phyloP scores from a whole-genome alignment of 169 alveolate genomes.

The Cryptosporidium parvum region DNA sequence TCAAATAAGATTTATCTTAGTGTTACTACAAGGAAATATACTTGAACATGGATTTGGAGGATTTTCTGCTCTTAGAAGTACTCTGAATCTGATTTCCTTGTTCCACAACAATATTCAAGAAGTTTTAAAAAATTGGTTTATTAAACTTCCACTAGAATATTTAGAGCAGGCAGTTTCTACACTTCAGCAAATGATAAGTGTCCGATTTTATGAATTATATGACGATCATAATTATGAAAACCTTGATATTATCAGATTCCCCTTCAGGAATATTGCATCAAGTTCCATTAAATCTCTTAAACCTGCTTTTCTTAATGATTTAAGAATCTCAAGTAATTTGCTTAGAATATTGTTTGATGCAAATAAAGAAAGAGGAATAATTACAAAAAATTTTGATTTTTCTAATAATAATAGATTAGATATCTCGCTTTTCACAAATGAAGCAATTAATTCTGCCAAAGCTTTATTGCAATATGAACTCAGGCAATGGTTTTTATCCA shows the following conservation, averaged over 20 bases:
- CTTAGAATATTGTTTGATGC: slow-evolving; percentile 24
- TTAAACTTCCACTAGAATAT: slow-evolving; percentile 33
- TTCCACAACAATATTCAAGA: background rate
- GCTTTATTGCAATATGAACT: slow-evolving; percentile 27
- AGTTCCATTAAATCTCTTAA: slow-evolving; percentile 21
- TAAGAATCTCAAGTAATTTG: slow-evolving; percentile 15
- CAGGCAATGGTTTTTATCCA: slow-evolving; percentile 47
- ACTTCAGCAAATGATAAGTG: slow-evolving; percentile 53
- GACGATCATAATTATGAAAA: slow-evolving; percentile 1
- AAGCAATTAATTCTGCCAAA: slow-evolving; percentile 27
- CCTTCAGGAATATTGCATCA: background rate
- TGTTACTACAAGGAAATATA: slow-evolving; percentile 35
- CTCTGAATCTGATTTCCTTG: slow-evolving; percentile 8
- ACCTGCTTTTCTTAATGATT: slow-evolving; percentile 30
- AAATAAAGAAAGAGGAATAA: slow-evolving; percentile 35
- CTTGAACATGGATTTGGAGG: slow-evolving; percentile 49
- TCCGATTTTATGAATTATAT: slow-evolving; percentile 44
- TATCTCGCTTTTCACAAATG: slow-evolving; percentile 29
- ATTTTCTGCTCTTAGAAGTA: slow-evolving; percentile 47
- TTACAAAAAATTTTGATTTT: slow-evolving; percentile 3
- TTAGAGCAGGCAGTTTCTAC: slow-evolving; percentile 9
- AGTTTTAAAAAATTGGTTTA: slow-evolving; percentile 26
- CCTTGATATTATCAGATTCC: background rate
- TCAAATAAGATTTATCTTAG: slow-evolving; percentile 40
- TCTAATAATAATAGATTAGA: slow-evolving; percentile 19